Evolutionary conservation across 176 grass and related monocot genomes (phyloP), one percentile per base, ranked within the genome.

Genomic region (Tuctoria greenei): DNA sequence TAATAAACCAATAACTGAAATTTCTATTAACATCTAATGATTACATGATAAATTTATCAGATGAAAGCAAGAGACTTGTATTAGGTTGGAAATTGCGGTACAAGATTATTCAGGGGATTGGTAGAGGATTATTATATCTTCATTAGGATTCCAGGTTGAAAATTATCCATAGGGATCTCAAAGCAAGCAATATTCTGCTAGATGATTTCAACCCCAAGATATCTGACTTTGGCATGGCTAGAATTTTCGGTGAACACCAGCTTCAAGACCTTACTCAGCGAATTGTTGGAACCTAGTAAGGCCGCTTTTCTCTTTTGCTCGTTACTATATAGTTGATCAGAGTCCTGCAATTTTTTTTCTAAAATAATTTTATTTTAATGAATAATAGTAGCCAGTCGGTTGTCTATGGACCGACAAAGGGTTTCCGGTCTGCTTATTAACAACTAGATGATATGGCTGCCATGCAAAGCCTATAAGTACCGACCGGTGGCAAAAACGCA

Each of bases 231-330:
- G 88, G 92, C 54, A 88, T 84, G 88, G 88, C 88, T 11, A 85
- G 89, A 76, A 91, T 86, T 35, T 95, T 94, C 16, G 43, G 65
- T 2, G 82, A 84, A 76, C 45, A 91, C 38, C 85, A 95, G 76
- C 74, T 64, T 74, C 85, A 95, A 81, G 85, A 81, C 36, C 84
- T 83, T 63, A 95, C 92, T 15, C 73, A 55, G 28, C 73, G 88
- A 82, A 84, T 91, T 27, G 92, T 91, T 7, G 88, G 88, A 71
- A 95, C 92, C 72, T 91, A 75, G 92, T 95, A n/a, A n/a, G n/a
- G n/a, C 51, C 10, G 5, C 1, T 8, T 62, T 43, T n/a, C 52
- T 44, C 4, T 5, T 39, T 61, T 18, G 54, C 45, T 36, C 4
- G 6, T 8, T 61, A 26, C 7, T 45, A 0, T 58, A 39, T 40